Evolutionary conservation across 2,329 filamentous ascomycete species (phyloP).

Genomic region (Colletotrichum sp.): DNA sequence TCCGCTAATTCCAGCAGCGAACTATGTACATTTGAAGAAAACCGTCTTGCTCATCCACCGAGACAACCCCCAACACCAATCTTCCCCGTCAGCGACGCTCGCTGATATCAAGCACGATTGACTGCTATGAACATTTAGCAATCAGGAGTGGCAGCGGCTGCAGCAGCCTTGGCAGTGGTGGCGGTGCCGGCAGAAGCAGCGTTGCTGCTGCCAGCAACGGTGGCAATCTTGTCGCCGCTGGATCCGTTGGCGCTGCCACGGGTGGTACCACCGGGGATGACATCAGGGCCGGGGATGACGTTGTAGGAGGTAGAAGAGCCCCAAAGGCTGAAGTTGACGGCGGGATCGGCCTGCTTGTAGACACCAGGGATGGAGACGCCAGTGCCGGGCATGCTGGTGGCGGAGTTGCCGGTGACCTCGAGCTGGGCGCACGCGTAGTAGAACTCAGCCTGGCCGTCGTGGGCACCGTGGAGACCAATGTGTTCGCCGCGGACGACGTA

Average conservation of each 20-base stretch:
- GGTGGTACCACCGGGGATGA: slow-evolving; percentile 17
- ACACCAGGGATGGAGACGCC: slow-evolving; percentile 45
- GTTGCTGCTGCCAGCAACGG: background rate
- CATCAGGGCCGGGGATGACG: background rate
- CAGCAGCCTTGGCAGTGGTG: background rate
- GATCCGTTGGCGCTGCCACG: slow-evolving; percentile 15
- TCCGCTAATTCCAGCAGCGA: background rate
- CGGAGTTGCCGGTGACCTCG: slow-evolving; percentile 33
- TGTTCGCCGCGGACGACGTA: slow-evolving; percentile 52
- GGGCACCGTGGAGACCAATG: slow-evolving; percentile 48
- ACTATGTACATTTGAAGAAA: background rate
- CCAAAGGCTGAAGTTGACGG: slow-evolving; percentile 13
- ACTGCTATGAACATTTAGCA: background rate
- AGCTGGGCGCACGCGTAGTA: slow-evolving; percentile 52
- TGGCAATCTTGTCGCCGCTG: background rate
- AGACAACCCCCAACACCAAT: background rate
- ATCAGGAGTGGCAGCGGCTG: background rate
- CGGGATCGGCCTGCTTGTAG: slow-evolving; percentile 18
- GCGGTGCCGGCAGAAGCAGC: background rate
- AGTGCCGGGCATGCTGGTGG: slow-evolving; percentile 10
- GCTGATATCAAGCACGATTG: background rate
- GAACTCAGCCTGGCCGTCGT: slow-evolving; percentile 36
- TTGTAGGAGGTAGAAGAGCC: background rate
- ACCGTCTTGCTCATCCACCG: background rate
- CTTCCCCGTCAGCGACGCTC: background rate